Percentiles rank a stretch among this genome's conserved stretches.
Evolutionary conservation across 129 eudicot genomes (phyloP).

Genomic region (Lactuca saligna): DNA sequence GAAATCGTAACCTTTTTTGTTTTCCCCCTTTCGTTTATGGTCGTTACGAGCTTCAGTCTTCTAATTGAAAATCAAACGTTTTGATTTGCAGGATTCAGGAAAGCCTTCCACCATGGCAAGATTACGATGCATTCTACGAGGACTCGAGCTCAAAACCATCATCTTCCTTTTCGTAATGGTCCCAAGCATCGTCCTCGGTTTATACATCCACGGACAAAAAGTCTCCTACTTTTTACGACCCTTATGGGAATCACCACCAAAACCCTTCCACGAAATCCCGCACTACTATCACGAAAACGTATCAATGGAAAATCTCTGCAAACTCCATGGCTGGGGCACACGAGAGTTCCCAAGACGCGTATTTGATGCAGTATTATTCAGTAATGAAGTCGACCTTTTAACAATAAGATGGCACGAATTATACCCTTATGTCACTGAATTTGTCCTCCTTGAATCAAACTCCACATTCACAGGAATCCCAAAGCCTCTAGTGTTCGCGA

Average conservation of each 20-base stretch:
- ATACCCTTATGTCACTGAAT: constrained; percentile 75
- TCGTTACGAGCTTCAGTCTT: neutral
- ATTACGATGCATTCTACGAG: constrained; percentile 64
- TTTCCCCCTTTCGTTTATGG: constrained; percentile 6
- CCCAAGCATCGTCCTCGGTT: constrained; percentile 47
- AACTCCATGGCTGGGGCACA: constrained; percentile 83
- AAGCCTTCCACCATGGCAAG: constrained; percentile 51
- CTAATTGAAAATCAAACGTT: constrained; percentile 8
- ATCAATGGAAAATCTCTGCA: constrained; percentile 84
- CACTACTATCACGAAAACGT: constrained; percentile 88
- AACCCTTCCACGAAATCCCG: constrained; percentile 74
- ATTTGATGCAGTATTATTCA: constrained; percentile 84
- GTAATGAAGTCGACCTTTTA: constrained; percentile 79
- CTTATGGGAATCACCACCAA: constrained; percentile 88
- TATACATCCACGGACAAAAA: constrained; percentile 73
- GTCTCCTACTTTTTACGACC: constrained; percentile 88
- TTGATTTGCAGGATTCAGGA: constrained; percentile 58
- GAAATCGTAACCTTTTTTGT: neutral
- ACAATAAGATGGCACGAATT: constrained; percentile 82
- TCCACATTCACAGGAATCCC: constrained; percentile 83
- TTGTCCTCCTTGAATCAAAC: constrained; percentile 86
- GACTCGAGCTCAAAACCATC: constrained; percentile 62
- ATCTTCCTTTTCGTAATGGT: constrained; percentile 55
- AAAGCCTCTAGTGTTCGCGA: constrained; percentile 63
- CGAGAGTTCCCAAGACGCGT: constrained; percentile 91